Evolutionary conservation across 371 early-diverging fungal genomes (phyloP).

Genomic region (Agmasoma carcini): DNA sequence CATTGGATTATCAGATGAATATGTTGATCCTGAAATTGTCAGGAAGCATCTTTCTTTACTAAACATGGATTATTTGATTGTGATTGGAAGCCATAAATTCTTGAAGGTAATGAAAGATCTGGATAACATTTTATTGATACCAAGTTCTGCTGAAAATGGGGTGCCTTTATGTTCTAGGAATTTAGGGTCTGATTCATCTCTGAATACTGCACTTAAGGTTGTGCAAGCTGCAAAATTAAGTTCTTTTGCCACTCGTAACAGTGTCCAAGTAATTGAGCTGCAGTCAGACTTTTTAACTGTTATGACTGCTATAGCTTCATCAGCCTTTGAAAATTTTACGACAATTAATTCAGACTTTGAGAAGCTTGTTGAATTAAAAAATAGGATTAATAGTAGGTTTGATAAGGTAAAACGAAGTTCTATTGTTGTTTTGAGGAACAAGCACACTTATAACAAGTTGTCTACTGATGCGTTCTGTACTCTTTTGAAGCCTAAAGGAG

Average conservation of each 20-base stretch:
- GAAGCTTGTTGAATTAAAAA: constrained; percentile 35
- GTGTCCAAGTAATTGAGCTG: not conserved
- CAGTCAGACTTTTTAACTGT: not conserved
- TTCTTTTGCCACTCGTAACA: not conserved
- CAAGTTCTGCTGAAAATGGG: not conserved
- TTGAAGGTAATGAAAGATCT: constrained; percentile 58
- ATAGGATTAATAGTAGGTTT: constrained; percentile 39
- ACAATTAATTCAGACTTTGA: no score
- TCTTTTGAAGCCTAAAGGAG: constrained; percentile 58
- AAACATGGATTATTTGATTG: constrained; percentile 66
- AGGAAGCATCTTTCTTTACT: constrained; percentile 73
- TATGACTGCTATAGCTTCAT: not conserved
- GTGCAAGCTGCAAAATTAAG: not conserved
- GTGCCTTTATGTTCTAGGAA: not conserved
- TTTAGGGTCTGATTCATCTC: not conserved
- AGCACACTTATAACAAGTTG: constrained; percentile 33
- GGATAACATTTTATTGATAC: not conserved
- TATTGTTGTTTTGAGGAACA: constrained; percentile 39
- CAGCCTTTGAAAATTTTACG: constrained; percentile 56
- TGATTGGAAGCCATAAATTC: constrained; percentile 83
- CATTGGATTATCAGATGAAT: constrained; percentile 73
- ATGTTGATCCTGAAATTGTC: constrained; percentile 62
- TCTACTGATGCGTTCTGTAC: constrained; percentile 68
- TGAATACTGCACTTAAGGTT: constrained; percentile 33
- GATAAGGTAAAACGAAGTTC: constrained; percentile 17